Evolutionary conservation across 2,329 filamentous ascomycete genomes (phyloP), one percentile per base, ranked within the genome.

Genomic region (Phialocephala sp.): DNA sequence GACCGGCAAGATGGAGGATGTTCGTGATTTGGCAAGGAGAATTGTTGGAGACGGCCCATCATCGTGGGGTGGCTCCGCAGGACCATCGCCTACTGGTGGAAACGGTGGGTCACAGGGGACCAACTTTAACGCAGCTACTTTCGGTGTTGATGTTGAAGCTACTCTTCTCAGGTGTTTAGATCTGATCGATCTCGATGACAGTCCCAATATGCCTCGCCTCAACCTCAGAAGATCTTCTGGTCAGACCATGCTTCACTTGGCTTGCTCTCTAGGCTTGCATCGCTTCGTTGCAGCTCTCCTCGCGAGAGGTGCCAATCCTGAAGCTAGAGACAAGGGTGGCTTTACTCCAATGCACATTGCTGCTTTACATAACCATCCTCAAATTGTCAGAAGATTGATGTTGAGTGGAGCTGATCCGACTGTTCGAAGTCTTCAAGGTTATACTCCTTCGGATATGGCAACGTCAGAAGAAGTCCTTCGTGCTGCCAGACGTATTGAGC

Each of bases 321-420:
- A 94, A 72, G 81, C 88, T 43, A 85, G 88, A 63, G 93, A 97
- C 75, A 90, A 88, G 68, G 90, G 90, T 59, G 92, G 92, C 24
- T 94, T 92, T 77, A 93, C 91, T 4, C 88, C 93, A 15, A 84
- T 96, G 80, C 92, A 96, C 77, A 86, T 94, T 75, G 92, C 93
- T 22, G 89, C 91, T 32, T 85, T 96, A 74, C 89, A 91, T 76
- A 87, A 89, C 68, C 89, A 93, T 73, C 81, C 87, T 12, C 89
- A 93, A 74, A 92, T 95, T 70, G 89, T 94, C 15, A 85, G 90
- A 66, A 87, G 90, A 15, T 83, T 97, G 65, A 88, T 94, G 70
- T 82, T 91, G 27, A 85, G 87, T 47, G 91, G 91, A 45, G 91
- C 91, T 2, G 89, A 93, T 77, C 86, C 90, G 37, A 88, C 84